Conservation (phyloP, 805 yeast genomes). For the Suhomyces sp. region DNA sequence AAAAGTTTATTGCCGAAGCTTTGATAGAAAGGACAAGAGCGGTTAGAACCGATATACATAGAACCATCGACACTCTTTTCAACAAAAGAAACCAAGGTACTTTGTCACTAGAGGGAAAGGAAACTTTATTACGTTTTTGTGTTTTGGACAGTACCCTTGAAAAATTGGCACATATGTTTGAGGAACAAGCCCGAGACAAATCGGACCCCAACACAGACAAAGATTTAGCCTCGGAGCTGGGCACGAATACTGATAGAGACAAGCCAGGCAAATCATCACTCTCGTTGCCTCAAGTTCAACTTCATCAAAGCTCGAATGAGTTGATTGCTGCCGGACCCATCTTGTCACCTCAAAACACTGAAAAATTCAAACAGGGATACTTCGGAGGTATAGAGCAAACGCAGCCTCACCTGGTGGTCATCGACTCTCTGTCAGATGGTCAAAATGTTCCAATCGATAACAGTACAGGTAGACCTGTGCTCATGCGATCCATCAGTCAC, state of each 20-base stretch:
- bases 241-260: background rate
- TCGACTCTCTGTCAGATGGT: slow-evolving; percentile 58
- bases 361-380: slow-evolving; percentile 18
- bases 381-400: slow-evolving; percentile 23
- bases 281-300: slow-evolving; percentile 22
- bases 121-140: slow-evolving; percentile 51
- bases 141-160: slow-evolving; percentile 53
- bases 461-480: slow-evolving; percentile 68
- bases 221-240: background rate
- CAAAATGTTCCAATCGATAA: slow-evolving; percentile 57
- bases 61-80: slow-evolving; percentile 49
- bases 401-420: slow-evolving; percentile 70
- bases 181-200: slow-evolving; percentile 30
- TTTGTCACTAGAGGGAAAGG: slow-evolving; percentile 54
- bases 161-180: slow-evolving; percentile 50
- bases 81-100: slow-evolving; percentile 44
- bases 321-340: slow-evolving; percentile 53
- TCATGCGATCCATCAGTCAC: slow-evolving; percentile 61
- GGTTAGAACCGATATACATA: slow-evolving; percentile 50
- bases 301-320: slow-evolving; percentile 50
- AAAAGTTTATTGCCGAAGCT: slow-evolving; percentile 47
- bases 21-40: slow-evolving; percentile 50
- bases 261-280: background rate
- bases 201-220: background rate
- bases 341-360: slow-evolving; percentile 40